phyloP scores from a whole-genome alignment of 2,329 filamentous ascomycete species.

The Penicillium glabrum region DNA sequence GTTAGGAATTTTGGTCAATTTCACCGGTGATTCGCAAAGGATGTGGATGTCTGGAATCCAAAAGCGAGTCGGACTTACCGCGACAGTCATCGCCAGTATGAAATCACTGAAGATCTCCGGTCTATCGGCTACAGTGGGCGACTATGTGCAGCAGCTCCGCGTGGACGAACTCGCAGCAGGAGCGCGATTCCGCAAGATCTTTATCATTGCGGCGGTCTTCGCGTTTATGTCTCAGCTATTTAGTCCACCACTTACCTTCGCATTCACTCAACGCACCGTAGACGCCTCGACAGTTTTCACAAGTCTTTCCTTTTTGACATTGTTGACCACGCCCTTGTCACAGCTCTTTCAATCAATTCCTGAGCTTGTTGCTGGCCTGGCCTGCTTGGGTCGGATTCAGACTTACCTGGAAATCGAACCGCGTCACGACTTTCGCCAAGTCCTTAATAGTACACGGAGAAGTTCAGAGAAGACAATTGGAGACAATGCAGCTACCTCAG shows the following conservation, averaged over 20 bases:
- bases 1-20: conserved; percentile 22
- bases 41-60: conserved; percentile 24
- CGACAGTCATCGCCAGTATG: conserved; percentile 37
- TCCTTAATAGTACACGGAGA: not conserved
- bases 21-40: conserved; percentile 19
- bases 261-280: conserved; percentile 1
- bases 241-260: not conserved
- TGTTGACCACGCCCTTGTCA: not conserved
- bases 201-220: conserved; percentile 14
- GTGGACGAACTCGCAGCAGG: conserved; percentile 33
- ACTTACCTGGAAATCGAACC: not conserved
- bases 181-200: conserved; percentile 27
- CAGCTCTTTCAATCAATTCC: not conserved
- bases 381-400: not conserved
- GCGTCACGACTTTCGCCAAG: not conserved
- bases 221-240: conserved; percentile 14
- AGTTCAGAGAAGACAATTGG: not conserved
- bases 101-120: conserved; percentile 44
- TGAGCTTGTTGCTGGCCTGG: not conserved
- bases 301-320: conserved; percentile 22
- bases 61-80: conserved; percentile 27
- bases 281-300: conserved; percentile 24
- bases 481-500: not conserved
- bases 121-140: conserved; percentile 29
- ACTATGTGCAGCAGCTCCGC: conserved; percentile 35